Evolutionary conservation across 768 basidiomycete species (phyloP), one percentile per base, ranked within the genome.

Genomic region (Lactifluus volemus): DNA sequence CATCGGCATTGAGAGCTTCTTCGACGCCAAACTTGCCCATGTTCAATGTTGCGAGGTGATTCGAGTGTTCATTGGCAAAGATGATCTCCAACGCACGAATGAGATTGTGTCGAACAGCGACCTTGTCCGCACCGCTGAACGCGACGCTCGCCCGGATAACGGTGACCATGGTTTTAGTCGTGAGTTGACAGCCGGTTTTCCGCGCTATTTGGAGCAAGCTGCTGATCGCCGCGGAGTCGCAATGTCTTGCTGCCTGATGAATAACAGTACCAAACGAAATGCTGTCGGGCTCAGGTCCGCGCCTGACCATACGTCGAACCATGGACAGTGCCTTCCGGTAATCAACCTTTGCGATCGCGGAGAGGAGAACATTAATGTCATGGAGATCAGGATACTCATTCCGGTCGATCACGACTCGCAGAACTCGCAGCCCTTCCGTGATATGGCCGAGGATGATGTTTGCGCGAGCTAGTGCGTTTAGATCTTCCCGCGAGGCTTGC

Each of bases 281-380:
- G 21, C 70, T 72, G 67, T 84, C 80, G 0, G 85, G 85, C 42
- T 66, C 67, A 32, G 85, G 61, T 17, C 83, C 82, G 29, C 67
- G 65, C 15, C 71, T 65, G 1, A 73, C 65, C 82, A 88, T 86
- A 36, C 75, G 74, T 57, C 74, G 67, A n/a, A 89, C 68, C 66
- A 84, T 73, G 17, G 62, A 66, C 21, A 72, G 73, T 1, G 83
- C 88, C 15, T 67, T 67, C 11, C 71, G 71, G 21, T 84, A 80
- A 47, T 79, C 72, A 63, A 77, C 69, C 59, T 76, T 73, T 30
- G 85, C 80, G 54, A 87, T 70, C 10, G 78, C 80, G 3, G 76
- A 74, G 57, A 89, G 75, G 44, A 77, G 78, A 52, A 89, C 80
- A 66, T 87, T 88, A 53, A 86, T 73, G 67, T 89, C 88, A 67